A percentile compares a stretch with the other conserved stretches of the same genome.
These are phyloP conservation scores for Globisporangium cylindrosporum DNA, from an alignment of 352 stramenopile genomes.

Conservation along the genomic window DNA sequence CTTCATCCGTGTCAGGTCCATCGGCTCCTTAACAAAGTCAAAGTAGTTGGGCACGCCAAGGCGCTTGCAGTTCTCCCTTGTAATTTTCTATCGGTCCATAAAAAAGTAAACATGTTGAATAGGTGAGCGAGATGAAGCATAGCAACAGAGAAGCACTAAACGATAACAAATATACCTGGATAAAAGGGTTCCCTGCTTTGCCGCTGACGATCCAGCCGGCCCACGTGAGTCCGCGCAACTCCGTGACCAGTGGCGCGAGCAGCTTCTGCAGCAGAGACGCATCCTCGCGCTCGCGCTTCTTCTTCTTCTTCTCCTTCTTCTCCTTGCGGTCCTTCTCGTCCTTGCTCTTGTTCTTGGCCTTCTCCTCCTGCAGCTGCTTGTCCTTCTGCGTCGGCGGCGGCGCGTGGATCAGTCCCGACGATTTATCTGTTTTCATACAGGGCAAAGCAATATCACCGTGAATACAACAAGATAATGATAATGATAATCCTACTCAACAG, in stretches of 20 bases:
- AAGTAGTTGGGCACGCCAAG: slow-evolving; percentile 85
- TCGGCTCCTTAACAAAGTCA: slow-evolving; percentile 77
- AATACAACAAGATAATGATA: not conserved
- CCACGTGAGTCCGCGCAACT: slow-evolving; percentile 73
- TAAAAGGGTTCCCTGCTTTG: slow-evolving; percentile 76
- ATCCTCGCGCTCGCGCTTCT: slow-evolving; percentile 77
- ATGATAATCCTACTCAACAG: not conserved
- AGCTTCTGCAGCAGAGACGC: slow-evolving; percentile 69
- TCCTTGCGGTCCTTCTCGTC: slow-evolving; percentile 77
- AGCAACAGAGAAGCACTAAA: not conserved
- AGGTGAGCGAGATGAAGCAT: not conserved
- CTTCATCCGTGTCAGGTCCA: slow-evolving; percentile 85
- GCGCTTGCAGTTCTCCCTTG: slow-evolving; percentile 80
- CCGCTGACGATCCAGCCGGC: slow-evolving; percentile 66
- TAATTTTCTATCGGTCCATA: slow-evolving; percentile 55
- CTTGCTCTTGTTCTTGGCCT: slow-evolving; percentile 47
- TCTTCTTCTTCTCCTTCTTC: slow-evolving; percentile 85
- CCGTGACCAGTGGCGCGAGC: slow-evolving; percentile 57
- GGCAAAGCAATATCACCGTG: not conserved
- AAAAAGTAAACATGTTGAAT: not conserved
- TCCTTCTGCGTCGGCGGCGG: slow-evolving; percentile 45
- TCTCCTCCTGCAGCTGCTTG: slow-evolving; percentile 36
- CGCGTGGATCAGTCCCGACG: slow-evolving; percentile 62
- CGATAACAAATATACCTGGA: slow-evolving; percentile 27
- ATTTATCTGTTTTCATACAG: slow-evolving; percentile 24